These are phyloP conservation scores for Amborella trichopoda DNA, from an alignment of 164 flowering plant species.

Conservation along the genomic window DNA sequence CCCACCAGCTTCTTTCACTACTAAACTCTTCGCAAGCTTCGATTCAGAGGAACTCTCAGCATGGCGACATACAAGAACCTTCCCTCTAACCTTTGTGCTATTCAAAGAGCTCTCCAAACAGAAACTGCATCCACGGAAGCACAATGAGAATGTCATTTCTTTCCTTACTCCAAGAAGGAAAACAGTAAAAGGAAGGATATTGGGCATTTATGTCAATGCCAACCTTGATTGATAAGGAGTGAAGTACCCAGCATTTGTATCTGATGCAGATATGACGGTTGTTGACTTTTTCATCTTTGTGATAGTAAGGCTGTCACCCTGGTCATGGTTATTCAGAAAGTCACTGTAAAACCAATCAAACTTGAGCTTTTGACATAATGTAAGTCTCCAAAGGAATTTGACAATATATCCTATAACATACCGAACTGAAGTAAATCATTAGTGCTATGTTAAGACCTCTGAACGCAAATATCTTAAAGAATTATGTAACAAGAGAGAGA, in stretches of 20 bases:
- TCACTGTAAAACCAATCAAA: too few relatives aligned
- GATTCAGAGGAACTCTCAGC: slow-evolving; percentile 55
- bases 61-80: slow-evolving; percentile 59
- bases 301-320: slow-evolving; percentile 68
- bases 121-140: slow-evolving; percentile 25
- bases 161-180: too few relatives aligned
- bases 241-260: slow-evolving; percentile 55
- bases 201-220: slow-evolving; percentile 4
- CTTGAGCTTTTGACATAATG: too few relatives aligned
- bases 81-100: slow-evolving; percentile 42
- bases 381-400: too few relatives aligned
- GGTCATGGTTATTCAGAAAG: too few relatives aligned
- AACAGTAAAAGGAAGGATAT: neutral
- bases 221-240: slow-evolving; percentile 90
- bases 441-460: too few relatives aligned
- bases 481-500: too few relatives aligned
- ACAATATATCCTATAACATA: too few relatives aligned
- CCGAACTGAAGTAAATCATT: too few relatives aligned
- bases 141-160: neutral
- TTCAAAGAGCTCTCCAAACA: slow-evolving; percentile 73
- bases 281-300: slow-evolving; percentile 29
- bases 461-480: too few relatives aligned
- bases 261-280: slow-evolving; percentile 52
- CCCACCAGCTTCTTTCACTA: slow-evolving; percentile 73
- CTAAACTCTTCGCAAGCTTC: slow-evolving; percentile 44